Evolutionary conservation across 2,329 filamentous ascomycete species (phyloP).

Genomic region (Penicillium sp.): DNA sequence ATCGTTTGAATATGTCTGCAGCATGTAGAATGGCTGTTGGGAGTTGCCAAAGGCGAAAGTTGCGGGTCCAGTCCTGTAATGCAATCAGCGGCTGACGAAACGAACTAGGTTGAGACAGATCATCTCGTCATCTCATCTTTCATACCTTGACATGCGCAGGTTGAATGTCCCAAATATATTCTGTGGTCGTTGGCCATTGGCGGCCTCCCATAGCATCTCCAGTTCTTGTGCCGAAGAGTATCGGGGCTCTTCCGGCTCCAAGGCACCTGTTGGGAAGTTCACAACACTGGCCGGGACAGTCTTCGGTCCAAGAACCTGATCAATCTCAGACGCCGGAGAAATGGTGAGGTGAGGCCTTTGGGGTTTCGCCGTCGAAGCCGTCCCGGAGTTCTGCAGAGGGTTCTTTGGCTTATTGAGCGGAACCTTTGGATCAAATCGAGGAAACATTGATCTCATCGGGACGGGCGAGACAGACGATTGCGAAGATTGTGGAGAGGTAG

Average conservation of each 20-base stretch:
- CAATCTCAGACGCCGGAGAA: constrained; percentile 35
- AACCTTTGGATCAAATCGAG: constrained; percentile 41
- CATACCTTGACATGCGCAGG: constrained; percentile 45
- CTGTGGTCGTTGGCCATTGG: constrained; percentile 44
- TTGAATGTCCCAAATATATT: constrained; percentile 36
- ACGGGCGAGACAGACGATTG: constrained; percentile 30
- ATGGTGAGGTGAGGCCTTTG: constrained; percentile 32
- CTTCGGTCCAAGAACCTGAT: constrained; percentile 37
- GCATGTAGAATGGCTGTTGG: constrained; percentile 45
- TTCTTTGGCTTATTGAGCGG: constrained; percentile 40
- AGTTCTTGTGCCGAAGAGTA: constrained; percentile 43
- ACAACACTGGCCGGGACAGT: constrained; percentile 45
- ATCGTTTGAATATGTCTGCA: constrained; percentile 43
- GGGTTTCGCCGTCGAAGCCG: constrained; percentile 12
- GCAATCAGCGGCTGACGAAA: constrained; percentile 16
- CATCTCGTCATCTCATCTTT: no score
- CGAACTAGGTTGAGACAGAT: constrained; percentile 1
- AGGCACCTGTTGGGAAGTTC: constrained; percentile 39
- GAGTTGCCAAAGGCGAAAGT: constrained; percentile 46
- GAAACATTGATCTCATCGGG: constrained; percentile 48
- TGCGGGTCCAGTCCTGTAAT: constrained; percentile 37
- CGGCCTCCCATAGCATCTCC: constrained; percentile 44
- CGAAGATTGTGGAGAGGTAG: constrained; percentile 17
- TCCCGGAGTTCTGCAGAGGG: constrained; percentile 27
- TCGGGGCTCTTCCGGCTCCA: constrained; percentile 34